A percentile compares a stretch with the other conserved stretches of the same genome.
Evolutionary conservation across 345 rosid species (phyloP).

Genomic region (Draba incana): DNA sequence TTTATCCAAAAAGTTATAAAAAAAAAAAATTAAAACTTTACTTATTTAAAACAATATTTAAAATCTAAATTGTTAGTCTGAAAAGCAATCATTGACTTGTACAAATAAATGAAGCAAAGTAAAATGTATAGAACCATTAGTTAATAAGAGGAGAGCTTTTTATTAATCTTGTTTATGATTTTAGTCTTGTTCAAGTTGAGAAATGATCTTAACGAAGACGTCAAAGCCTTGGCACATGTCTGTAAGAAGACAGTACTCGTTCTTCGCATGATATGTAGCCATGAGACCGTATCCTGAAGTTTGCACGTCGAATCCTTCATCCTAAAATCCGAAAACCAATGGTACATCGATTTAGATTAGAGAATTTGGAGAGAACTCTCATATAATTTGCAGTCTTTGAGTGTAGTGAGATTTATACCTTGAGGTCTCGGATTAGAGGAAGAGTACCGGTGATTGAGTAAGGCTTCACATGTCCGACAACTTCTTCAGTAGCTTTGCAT

Average conservation of each 20-base stretch:
- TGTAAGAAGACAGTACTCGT: conserved; percentile 86
- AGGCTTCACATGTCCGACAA: conserved; percentile 88
- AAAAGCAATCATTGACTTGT: conserved; percentile 10
- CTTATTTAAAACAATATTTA: too few relatives aligned
- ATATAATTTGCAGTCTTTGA: conserved; percentile 5
- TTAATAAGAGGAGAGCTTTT: conserved; percentile 23
- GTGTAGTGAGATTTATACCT: conserved; percentile 45
- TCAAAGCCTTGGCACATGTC: conserved; percentile 94
- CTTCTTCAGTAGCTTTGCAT: conserved; percentile 90
- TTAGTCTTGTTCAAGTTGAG: conserved; percentile 69
- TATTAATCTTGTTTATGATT: neutral
- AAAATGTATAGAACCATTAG: conserved; percentile 34
- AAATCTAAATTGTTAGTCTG: too few relatives aligned
- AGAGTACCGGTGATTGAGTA: conserved; percentile 93
- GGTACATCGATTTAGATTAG: neutral
- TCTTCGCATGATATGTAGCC: conserved; percentile 96
- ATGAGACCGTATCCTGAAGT: conserved; percentile 92
- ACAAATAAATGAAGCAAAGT: conserved; percentile 36
- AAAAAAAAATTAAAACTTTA: too few relatives aligned
- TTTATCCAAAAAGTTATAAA: too few relatives aligned
- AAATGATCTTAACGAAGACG: conserved; percentile 72
- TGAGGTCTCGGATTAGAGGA: conserved; percentile 87
- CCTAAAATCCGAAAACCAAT: conserved; percentile 49
- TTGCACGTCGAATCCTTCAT: conserved; percentile 97
- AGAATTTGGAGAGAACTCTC: conserved; percentile 8